Conservation (phyloP, 345 rosid genomes). For the Arabis hirsuta region DNA sequence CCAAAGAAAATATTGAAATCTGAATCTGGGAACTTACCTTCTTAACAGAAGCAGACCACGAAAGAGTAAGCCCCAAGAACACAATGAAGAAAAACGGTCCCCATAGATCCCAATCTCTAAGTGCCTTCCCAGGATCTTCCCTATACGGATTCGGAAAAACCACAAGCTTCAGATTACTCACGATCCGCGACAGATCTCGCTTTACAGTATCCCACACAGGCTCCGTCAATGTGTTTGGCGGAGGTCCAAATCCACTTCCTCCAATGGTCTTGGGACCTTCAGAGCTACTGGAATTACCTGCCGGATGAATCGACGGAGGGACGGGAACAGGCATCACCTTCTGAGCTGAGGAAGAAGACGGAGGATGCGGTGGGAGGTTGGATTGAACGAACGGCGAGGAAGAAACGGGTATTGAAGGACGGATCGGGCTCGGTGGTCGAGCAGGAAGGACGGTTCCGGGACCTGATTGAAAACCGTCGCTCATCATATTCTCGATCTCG, state of each 20-base stretch:
- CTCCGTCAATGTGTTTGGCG: constrained; percentile 92
- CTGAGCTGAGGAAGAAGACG: constrained; percentile 20
- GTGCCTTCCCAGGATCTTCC: constrained; percentile 96
- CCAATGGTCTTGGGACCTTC: constrained; percentile 28
- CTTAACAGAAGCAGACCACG: constrained; percentile 53
- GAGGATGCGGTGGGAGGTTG: constrained; percentile 58
- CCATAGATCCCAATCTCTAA: constrained; percentile 99
- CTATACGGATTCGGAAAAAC: constrained; percentile 92
- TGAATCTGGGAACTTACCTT: constrained; percentile 32
- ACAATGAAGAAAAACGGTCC: constrained; percentile 97
- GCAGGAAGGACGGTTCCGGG: constrained; percentile 88
- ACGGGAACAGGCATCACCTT: constrained; percentile 51
- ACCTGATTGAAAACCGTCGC: constrained; percentile 67
- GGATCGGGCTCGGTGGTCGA: constrained; percentile 80
- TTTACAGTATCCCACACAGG: constrained; percentile 98
- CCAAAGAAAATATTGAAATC: background rate
- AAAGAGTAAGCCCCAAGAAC: constrained; percentile 85
- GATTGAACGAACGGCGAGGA: constrained; percentile 72
- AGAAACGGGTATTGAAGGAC: constrained; percentile 79
- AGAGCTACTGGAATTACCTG: constrained; percentile 35
- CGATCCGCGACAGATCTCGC: constrained; percentile 94
- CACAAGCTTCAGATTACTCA: constrained; percentile 93
- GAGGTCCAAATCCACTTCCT: constrained; percentile 67
- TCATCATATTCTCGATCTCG: constrained; percentile 97
- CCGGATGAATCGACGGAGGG: constrained; percentile 51